Evolutionary conservation across 352 stramenopile genomes (phyloP).

Genomic region (Globisporangium recalcitrans): DNA sequence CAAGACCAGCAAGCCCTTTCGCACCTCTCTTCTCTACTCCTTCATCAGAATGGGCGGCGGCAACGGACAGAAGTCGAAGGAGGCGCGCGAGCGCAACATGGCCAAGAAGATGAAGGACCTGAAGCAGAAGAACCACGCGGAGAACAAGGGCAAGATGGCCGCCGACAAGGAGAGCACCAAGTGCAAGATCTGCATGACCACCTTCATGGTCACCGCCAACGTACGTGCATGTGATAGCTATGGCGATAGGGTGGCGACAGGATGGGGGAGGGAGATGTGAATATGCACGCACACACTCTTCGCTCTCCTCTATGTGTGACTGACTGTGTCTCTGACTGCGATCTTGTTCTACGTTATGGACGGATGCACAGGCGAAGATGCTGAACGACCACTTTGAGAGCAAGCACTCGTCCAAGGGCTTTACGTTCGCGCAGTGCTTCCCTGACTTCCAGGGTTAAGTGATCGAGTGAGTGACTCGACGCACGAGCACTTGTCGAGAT

Average conservation of each 20-base stretch:
- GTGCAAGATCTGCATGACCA: conserved; percentile 87
- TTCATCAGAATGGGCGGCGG: conserved; percentile 64
- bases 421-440: conserved; percentile 45
- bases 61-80: conserved; percentile 80
- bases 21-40: not conserved
- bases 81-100: conserved; percentile 81
- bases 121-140: conserved; percentile 73
- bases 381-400: conserved; percentile 81
- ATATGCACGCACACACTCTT: not conserved
- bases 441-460: conserved; percentile 6
- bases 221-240: conserved; percentile 28
- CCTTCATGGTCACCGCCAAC: conserved; percentile 80
- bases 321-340: not conserved
- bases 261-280: no score
- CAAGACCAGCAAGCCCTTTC: not conserved
- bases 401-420: conserved; percentile 73
- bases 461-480: not conserved
- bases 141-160: conserved; percentile 81
- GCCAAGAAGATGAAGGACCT: conserved; percentile 80
- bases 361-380: conserved; percentile 34
- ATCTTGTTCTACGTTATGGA: not conserved
- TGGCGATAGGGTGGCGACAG: not conserved
- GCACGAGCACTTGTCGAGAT: not conserved
- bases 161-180: conserved; percentile 74
- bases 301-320: not conserved